Evolutionary conservation across 108 stramenopile genomes (phyloP).

Genomic region (Skeletonema potamos): DNA sequence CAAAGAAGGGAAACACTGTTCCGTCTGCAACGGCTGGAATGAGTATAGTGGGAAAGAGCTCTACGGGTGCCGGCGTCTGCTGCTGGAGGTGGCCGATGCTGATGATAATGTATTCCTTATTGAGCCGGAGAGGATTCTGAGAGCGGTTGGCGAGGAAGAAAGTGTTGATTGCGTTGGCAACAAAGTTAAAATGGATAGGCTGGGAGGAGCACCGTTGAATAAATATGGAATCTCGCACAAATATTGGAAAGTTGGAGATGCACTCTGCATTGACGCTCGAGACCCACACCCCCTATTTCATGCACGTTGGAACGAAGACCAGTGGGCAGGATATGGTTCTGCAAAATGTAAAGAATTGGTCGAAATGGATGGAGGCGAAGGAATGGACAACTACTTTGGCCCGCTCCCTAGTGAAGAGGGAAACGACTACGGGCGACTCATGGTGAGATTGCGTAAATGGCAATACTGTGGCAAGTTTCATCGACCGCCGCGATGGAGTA

Average conservation of each 20-base stretch:
- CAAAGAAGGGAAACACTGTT: constrained; percentile 44
- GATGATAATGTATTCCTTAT: constrained; percentile 32
- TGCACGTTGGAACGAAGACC: constrained; percentile 25
- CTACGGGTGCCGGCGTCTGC: constrained; percentile 13
- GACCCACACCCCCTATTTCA: constrained; percentile 48
- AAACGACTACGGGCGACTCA: neutral
- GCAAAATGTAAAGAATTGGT: constrained; percentile 40
- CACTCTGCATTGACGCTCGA: constrained; percentile 48
- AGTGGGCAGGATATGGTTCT: constrained; percentile 42
- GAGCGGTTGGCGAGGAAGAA: constrained; percentile 25
- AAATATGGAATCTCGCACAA: constrained; percentile 39
- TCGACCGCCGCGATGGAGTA: constrained; percentile 7
- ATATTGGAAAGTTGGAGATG: constrained; percentile 47
- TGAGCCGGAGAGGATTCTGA: constrained; percentile 49
- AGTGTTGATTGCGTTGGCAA: constrained; percentile 5
- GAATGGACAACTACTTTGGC: constrained; percentile 51
- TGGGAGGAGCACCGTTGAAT: constrained; percentile 34
- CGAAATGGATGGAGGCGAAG: constrained; percentile 10
- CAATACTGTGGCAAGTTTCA: constrained; percentile 51
- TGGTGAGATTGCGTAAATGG: constrained; percentile 53
- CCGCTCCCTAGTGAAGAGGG: constrained; percentile 37
- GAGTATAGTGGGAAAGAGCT: constrained; percentile 25
- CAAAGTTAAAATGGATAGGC: constrained; percentile 34
- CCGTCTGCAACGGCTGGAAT: constrained; percentile 46
- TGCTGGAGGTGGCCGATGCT: constrained; percentile 42